Percentiles rank a stretch among this genome's conserved stretches.
These are phyloP conservation scores for Phycomyces blakesleeanus DNA, from an alignment of 192 early-diverging fungal species.

Conservation along the genomic window DNA sequence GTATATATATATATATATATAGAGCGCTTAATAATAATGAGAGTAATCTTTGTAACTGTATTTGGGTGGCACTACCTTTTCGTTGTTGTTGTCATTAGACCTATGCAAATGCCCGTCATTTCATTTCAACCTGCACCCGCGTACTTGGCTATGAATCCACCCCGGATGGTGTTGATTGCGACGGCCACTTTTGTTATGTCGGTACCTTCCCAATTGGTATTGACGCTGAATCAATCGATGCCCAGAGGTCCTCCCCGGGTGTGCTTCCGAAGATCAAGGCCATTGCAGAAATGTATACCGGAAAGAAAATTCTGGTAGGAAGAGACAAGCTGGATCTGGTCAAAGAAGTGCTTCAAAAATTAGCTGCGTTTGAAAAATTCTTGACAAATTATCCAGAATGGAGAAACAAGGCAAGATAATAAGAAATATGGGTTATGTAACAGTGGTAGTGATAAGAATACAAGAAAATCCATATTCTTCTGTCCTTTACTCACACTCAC, in stretches of 20 bases:
- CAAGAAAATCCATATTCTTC: no score
- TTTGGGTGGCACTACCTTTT: no score
- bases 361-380: constrained; percentile 92
- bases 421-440: no score
- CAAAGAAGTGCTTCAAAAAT: constrained; percentile 92
- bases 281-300: constrained; percentile 82
- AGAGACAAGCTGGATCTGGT: constrained; percentile 92
- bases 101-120: constrained; percentile 92
- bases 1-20: background rate
- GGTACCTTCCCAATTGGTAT: constrained; percentile 98
- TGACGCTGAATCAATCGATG: constrained; percentile 72
- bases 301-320: constrained; percentile 91
- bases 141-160: constrained; percentile 92
- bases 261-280: constrained; percentile 78
- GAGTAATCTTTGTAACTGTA: no score
- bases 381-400: constrained; percentile 87
- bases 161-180: constrained; percentile 83
- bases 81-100: no score
- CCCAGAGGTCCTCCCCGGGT: constrained; percentile 49
- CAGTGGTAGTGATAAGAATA: no score
- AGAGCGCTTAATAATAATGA: no score
- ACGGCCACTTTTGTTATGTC: constrained; percentile 72
- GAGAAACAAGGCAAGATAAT: constrained; percentile 70
- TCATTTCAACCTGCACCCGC: constrained; percentile 90
- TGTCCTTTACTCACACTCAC: no score